A percentile compares a stretch with the other conserved stretches of the same genome.
phyloP scores from a whole-genome alignment of 1,284 basidiomycete genomes.

The Ceratorhiza oryzae-sativae region DNA sequence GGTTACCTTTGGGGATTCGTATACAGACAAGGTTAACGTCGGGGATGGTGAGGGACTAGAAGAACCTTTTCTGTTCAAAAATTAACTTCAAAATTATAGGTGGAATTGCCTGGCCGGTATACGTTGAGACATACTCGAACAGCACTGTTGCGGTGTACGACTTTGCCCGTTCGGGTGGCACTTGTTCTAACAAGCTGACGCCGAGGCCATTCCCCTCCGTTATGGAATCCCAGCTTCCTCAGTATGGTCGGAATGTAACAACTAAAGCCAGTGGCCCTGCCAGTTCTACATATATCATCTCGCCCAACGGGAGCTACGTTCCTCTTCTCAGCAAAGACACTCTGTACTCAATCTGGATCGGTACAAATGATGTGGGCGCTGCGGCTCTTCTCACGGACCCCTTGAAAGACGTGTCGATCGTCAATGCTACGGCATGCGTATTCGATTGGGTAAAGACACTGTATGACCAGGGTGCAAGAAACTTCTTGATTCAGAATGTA shows the following conservation, averaged over 20 bases:
- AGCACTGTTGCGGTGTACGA: constrained; percentile 53
- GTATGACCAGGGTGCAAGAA: constrained; percentile 55
- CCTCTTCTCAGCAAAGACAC: constrained; percentile 20
- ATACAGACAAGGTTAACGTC: constrained; percentile 53
- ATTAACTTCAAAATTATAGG: neutral
- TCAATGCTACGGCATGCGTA: constrained; percentile 56
- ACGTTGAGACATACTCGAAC: constrained; percentile 48
- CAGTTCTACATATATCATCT: constrained; percentile 55
- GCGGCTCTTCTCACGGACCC: constrained; percentile 56
- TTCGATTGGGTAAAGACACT: constrained; percentile 57
- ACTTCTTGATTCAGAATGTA: constrained; percentile 58
- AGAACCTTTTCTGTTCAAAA: no score
- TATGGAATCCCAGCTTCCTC: constrained; percentile 32
- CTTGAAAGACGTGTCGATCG: constrained; percentile 52
- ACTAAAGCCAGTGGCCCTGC: neutral
- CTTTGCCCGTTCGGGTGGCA: constrained; percentile 57
- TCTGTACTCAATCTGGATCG: constrained; percentile 16
- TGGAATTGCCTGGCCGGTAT: constrained; percentile 33
- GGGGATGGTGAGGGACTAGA: constrained; percentile 39
- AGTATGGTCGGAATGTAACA: constrained; percentile 17
- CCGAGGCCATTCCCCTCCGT: constrained; percentile 46
- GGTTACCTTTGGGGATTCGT: constrained; percentile 53
- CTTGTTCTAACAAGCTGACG: constrained; percentile 58
- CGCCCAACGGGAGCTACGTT: constrained; percentile 53
- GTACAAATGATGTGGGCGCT: constrained; percentile 47